These are phyloP conservation scores for Calonectria crousiana DNA, from an alignment of 2,329 filamentous ascomycete genomes.

Conservation along the genomic window DNA sequence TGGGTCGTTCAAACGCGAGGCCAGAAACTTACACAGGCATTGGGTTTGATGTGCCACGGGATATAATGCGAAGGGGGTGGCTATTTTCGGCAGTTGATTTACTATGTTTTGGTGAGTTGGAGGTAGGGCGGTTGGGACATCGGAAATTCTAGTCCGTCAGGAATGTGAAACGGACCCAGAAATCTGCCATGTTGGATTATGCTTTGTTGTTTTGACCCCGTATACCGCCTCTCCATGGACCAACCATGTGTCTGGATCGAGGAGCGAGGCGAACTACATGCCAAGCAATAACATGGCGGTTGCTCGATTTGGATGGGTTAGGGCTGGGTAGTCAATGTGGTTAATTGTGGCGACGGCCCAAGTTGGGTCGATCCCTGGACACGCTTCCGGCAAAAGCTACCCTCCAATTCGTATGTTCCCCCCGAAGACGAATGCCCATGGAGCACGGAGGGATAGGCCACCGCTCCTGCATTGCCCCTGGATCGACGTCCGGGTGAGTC, in stretches of 20 bases:
- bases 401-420: not conserved
- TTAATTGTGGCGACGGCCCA: not conserved
- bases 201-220: not conserved
- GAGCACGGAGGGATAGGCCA: not conserved
- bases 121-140: not conserved
- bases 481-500: conserved; percentile 17
- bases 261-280: not conserved
- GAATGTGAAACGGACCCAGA: conserved; percentile 11
- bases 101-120: not conserved
- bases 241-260: not conserved
- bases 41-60: not conserved
- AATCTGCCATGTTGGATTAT: not conserved
- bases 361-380: conserved; percentile 18
- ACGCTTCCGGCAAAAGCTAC: not conserved
- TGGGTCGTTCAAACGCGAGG: not conserved
- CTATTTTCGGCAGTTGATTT: not conserved
- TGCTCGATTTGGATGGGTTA: not conserved
- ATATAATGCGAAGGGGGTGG: not conserved
- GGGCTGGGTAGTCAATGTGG: not conserved
- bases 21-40: not conserved
- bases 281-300: not conserved
- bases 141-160: not conserved
- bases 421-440: not conserved
- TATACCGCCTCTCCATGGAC: not conserved
- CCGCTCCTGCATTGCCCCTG: conserved; percentile 13